Conservation (phyloP, 768 basidiomycete genomes). For the Suillus cothurnatus region DNA sequence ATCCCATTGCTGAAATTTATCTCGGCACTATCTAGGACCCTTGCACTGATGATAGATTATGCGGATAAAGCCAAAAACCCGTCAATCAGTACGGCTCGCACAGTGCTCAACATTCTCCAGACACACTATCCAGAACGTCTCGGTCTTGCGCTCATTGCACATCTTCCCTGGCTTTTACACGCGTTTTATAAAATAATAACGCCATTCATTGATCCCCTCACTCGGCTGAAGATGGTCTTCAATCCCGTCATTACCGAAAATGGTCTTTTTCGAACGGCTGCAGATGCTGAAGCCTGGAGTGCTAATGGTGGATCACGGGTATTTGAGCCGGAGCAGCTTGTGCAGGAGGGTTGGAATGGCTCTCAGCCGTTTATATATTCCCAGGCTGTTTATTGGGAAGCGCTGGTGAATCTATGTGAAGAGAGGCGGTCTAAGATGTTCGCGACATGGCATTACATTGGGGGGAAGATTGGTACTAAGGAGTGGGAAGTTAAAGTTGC, state of each 20-base stretch:
- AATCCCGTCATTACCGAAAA: conserved; percentile 49
- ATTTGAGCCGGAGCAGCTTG: conserved; percentile 71
- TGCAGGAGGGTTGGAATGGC: conserved; percentile 73
- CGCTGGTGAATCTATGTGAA: conserved; percentile 56
- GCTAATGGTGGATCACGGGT: conserved; percentile 30
- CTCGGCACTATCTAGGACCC: conserved; percentile 43
- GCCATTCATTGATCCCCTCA: conserved; percentile 84
- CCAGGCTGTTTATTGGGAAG: conserved; percentile 77
- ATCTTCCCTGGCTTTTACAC: conserved; percentile 78
- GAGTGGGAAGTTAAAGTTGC: conserved; percentile 77
- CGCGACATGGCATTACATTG: conserved; percentile 67
- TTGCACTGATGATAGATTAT: conserved; percentile 77
- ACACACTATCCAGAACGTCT: conserved; percentile 88
- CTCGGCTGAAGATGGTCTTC: conserved; percentile 73
- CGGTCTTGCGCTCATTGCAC: conserved; percentile 70
- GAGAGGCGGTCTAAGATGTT: conserved; percentile 51
- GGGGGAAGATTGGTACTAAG: conserved; percentile 68
- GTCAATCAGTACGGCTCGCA: conserved; percentile 39
- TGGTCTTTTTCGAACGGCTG: conserved; percentile 30
- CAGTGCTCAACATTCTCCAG: conserved; percentile 66
- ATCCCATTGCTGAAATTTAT: neutral
- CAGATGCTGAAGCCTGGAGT: conserved; percentile 17
- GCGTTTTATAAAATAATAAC: conserved; percentile 77
- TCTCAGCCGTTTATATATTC: conserved; percentile 65
- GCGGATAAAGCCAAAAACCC: conserved; percentile 69